Base-by-base conservation (phyloP, 2,329 filamentous ascomycete species). In the Aspergillus intermedius region DNA sequence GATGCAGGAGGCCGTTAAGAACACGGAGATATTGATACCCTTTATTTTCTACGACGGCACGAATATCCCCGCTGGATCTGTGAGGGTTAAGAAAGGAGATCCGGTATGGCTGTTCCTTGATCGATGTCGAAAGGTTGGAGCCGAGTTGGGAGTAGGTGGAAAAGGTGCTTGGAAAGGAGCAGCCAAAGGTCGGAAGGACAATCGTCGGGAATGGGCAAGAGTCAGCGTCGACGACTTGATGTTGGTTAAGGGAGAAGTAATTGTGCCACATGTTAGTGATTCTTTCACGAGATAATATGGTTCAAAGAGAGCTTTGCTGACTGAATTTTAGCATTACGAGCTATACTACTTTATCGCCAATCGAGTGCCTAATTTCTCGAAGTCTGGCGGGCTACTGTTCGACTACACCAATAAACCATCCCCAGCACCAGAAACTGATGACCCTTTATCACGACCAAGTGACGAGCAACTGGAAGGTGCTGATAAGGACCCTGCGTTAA, bases 21-120 rank as follows among this genome's bases (percentile, higher is more conserved):
- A 82, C 17, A 91, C 90, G 7, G 91, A 96, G 62, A 87, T 98
- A 47, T 78, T 87, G 13, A 85, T 98, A 28, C 93, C 93, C 0
- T 98, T 97, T 67, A 88, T 97, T 3, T 97, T 97, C 65, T 97
- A 96, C 71, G 91, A 97, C 58, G 93, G 93, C 13, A 88, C 88
- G 19, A 91, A 94, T 65, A 86, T 87, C 9, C 87, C 91, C 0
- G 89, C 90, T 13, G 91, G 91, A 1, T 80, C 80, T 12, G 91
- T 91, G 43, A 84, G 85, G 50, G 81, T 97, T 45, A 95, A 90
- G 69, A 98, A 98, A 70, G 91, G 93, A 8, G 93, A 97, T 62
- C 86, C 83, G 49, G 78, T 94, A 22, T 97, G 93, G 93, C 74
- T 96, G 1, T 95, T 97, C 56, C 74, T 98, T 2, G 93, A 98